Conservation (phyloP, 169 alveolate species). For the Cryptosporidium parvum region DNA sequence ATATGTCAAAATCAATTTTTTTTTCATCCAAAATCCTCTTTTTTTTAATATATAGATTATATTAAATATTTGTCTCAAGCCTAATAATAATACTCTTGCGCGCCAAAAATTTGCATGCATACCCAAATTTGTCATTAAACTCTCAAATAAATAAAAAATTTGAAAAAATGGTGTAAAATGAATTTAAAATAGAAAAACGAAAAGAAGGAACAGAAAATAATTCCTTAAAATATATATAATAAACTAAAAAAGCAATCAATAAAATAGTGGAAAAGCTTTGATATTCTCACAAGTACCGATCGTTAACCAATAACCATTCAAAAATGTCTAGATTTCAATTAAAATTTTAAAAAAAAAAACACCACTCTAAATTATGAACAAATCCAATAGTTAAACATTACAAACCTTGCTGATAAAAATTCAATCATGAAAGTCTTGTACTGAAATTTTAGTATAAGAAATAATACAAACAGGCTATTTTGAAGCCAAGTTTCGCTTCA, state of each 20-base stretch:
- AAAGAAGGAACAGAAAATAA: no score
- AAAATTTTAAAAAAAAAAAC: not conserved
- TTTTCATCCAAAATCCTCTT: not conserved
- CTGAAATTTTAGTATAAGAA: not conserved
- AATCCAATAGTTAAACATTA: not conserved
- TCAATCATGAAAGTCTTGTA: not conserved
- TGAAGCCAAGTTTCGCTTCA: slow-evolving; percentile 25
- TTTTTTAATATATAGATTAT: not conserved
- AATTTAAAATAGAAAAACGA: no score
- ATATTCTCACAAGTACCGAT: not conserved
- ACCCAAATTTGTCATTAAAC: not conserved
- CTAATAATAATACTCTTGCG: not conserved
- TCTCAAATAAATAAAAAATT: no score
- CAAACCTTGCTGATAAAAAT: slow-evolving; percentile 5
- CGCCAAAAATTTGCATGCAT: not conserved
- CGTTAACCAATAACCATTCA: not conserved
- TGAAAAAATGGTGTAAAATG: no score
- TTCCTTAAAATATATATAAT: no score
- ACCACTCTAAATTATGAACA: not conserved
- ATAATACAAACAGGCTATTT: slow-evolving; percentile 6
- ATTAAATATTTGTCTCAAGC: not conserved
- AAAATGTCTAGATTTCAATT: not conserved
- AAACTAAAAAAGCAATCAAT: not conserved
- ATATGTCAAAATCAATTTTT: no score
- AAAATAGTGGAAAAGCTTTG: not conserved